phyloP scores from a whole-genome alignment of 345 rosid genomes.

The Cardiospermum halicacabum region DNA sequence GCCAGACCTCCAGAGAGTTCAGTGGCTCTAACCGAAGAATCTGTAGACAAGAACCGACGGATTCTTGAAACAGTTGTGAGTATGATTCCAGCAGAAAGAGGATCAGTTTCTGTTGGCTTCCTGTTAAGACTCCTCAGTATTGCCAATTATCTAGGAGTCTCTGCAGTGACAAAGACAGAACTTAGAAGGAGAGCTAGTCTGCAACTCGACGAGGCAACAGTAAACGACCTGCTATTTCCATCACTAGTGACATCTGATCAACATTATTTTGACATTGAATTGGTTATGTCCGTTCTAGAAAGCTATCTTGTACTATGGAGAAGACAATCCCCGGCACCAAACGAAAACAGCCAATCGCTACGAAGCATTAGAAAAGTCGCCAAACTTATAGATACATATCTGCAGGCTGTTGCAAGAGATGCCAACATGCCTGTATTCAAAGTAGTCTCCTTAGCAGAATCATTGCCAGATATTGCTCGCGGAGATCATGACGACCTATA shows the following conservation, averaged over 20 bases:
- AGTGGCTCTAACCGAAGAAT: slow-evolving; percentile 40
- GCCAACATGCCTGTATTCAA: slow-evolving; percentile 51
- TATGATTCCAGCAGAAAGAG: slow-evolving; percentile 81
- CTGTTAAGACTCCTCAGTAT: slow-evolving; percentile 77
- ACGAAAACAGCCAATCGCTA: slow-evolving; percentile 33
- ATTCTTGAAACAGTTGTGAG: slow-evolving; percentile 67
- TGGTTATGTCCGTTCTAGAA: slow-evolving; percentile 61
- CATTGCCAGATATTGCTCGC: slow-evolving; percentile 62
- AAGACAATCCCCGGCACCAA: slow-evolving; percentile 47
- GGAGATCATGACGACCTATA: slow-evolving; percentile 77
- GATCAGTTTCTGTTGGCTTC: slow-evolving; percentile 79
- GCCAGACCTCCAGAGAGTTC: slow-evolving; percentile 33
- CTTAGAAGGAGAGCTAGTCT: slow-evolving; percentile 65
- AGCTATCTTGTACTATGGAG: slow-evolving; percentile 68
- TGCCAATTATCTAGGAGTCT: slow-evolving; percentile 62
- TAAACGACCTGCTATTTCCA: slow-evolving; percentile 60
- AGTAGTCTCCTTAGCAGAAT: slow-evolving; percentile 63
- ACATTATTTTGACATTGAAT: slow-evolving; percentile 51
- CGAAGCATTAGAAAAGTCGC: slow-evolving; percentile 61
- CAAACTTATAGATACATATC: slow-evolving; percentile 71
- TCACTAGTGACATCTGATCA: slow-evolving; percentile 41
- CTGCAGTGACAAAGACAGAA: slow-evolving; percentile 66
- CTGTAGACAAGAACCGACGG: slow-evolving; percentile 37
- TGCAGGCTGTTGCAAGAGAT: slow-evolving; percentile 71
- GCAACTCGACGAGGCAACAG: slow-evolving; percentile 76